A percentile compares a stretch with the other conserved stretches of the same genome.
phyloP scores from a whole-genome alignment of 2,329 filamentous ascomycete genomes.

The Arachnopeziza araneosa region DNA sequence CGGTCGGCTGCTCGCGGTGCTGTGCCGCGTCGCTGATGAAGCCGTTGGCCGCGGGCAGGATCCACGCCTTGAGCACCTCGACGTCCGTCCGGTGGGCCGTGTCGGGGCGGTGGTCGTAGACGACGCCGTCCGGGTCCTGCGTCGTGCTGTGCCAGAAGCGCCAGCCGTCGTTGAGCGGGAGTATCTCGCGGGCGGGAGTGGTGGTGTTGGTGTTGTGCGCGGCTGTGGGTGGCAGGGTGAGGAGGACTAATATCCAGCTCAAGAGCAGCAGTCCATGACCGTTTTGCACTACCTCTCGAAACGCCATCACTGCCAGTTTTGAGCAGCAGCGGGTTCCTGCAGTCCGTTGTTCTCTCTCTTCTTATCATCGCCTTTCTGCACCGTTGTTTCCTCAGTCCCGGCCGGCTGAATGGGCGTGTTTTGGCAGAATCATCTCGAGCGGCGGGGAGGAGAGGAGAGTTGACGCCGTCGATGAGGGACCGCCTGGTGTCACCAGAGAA shows the following conservation, averaged over 20 bases:
- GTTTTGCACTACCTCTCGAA: not conserved
- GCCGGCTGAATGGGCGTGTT: not conserved
- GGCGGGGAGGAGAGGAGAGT: too few relatives aligned
- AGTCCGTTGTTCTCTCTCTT: not conserved
- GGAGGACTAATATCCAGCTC: not conserved
- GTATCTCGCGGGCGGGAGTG: not conserved
- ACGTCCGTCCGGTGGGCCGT: not conserved
- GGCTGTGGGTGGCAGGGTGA: not conserved
- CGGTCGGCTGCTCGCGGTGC: constrained; percentile 30
- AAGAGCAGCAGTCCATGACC: not conserved
- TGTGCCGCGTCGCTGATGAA: constrained; percentile 32
- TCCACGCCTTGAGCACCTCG: constrained; percentile 35
- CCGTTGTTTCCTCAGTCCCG: not conserved
- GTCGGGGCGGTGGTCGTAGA: not conserved
- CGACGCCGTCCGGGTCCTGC: not conserved
- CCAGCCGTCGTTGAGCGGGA: not conserved
- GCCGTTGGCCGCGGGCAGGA: constrained; percentile 36
- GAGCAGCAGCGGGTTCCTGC: not conserved
- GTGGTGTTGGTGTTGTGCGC: not conserved
- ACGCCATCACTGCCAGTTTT: not conserved
- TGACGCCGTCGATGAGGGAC: not conserved
- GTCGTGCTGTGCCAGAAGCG: not conserved
- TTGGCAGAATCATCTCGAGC: not conserved
- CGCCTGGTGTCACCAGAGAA: not conserved
- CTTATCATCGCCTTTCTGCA: not conserved